A percentile compares a stretch with the other conserved stretches of the same genome.
Conservation (phyloP, 2,329 filamentous ascomycete genomes). For the Colletotrichum liaoningense region DNA sequence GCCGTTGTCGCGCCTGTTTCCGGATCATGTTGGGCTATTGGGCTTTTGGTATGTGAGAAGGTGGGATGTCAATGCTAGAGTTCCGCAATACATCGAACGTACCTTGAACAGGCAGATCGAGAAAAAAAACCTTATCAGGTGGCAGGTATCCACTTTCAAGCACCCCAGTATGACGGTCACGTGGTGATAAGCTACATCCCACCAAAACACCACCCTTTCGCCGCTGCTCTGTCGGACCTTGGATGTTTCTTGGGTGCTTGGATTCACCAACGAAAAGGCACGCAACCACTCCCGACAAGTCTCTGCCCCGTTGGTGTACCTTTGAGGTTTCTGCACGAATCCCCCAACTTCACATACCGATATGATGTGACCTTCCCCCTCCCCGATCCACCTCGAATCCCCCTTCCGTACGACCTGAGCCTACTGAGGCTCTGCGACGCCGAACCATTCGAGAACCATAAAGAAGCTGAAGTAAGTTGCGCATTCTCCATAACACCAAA, state of each 20-base stretch:
- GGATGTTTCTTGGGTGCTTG: conserved; percentile 13
- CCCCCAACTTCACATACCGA: conserved; percentile 21
- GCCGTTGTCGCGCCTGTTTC: conserved; percentile 55
- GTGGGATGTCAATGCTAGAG: background rate
- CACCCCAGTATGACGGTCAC: background rate
- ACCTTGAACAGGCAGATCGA: background rate
- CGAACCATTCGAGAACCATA: conserved; percentile 31
- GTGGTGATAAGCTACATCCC: conserved; percentile 14
- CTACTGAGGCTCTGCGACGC: conserved; percentile 37
- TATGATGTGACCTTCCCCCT: conserved; percentile 37
- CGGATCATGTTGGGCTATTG: conserved; percentile 38
- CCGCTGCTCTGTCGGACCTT: conserved; percentile 1
- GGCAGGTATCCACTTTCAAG: background rate
- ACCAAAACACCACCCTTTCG: conserved; percentile 15
- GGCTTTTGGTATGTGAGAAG: background rate
- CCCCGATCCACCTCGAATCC: conserved; percentile 30
- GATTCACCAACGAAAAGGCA: conserved; percentile 5
- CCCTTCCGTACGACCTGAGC: conserved; percentile 37
- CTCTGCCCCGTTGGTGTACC: conserved; percentile 14
- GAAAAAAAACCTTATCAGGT: conserved; percentile 4
- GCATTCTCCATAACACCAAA: conserved; percentile 7
- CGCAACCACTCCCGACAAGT: conserved; percentile 8
- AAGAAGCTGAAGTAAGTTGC: conserved; percentile 30
- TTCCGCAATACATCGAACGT: background rate
- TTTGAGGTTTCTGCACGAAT: conserved; percentile 19